Conservation (phyloP, 164 flowering plant species). For the Dillenia suffruticosa region DNA sequence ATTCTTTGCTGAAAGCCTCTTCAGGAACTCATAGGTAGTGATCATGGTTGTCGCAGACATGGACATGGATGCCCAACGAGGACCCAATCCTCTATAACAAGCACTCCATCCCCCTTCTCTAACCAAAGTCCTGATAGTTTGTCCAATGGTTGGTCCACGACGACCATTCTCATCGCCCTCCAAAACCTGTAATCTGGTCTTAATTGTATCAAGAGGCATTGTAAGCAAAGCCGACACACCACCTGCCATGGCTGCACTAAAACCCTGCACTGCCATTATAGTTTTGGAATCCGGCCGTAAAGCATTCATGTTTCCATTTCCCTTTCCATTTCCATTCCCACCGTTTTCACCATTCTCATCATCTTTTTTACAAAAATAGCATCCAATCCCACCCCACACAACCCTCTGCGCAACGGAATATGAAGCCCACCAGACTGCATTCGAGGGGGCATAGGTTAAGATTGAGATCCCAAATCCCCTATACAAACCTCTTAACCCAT, state of each 20-base stretch:
- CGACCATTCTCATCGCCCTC: slow-evolving; percentile 55
- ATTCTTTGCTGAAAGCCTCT: slow-evolving; percentile 60
- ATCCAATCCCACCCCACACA: slow-evolving; percentile 43
- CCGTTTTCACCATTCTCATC: slow-evolving; percentile 14
- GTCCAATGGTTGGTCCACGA: slow-evolving; percentile 31
- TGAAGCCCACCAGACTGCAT: slow-evolving; percentile 64
- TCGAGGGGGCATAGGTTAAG: slow-evolving; percentile 53
- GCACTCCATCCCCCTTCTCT: slow-evolving; percentile 72
- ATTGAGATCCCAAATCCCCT: slow-evolving; percentile 56
- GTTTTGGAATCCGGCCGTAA: slow-evolving; percentile 33
- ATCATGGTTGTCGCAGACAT: slow-evolving; percentile 86
- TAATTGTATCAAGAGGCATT: slow-evolving; percentile 61
- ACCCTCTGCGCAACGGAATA: slow-evolving; percentile 41
- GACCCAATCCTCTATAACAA: slow-evolving; percentile 83
- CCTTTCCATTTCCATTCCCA: background rate
- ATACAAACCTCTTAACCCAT: slow-evolving; percentile 45
- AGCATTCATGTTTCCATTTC: background rate
- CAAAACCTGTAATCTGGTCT: slow-evolving; percentile 79
- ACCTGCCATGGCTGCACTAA: slow-evolving; percentile 58
- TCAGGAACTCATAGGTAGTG: slow-evolving; percentile 80
- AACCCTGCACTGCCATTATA: slow-evolving; percentile 48
- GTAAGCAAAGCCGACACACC: slow-evolving; percentile 54
- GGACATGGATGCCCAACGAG: slow-evolving; percentile 83
- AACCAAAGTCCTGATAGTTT: slow-evolving; percentile 54
- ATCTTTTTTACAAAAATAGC: slow-evolving; percentile 18